Percentiles rank a stretch among this genome's conserved stretches.
Evolutionary conservation across 257 asterid genomes (phyloP).

Genomic region (Verbena officinalis): DNA sequence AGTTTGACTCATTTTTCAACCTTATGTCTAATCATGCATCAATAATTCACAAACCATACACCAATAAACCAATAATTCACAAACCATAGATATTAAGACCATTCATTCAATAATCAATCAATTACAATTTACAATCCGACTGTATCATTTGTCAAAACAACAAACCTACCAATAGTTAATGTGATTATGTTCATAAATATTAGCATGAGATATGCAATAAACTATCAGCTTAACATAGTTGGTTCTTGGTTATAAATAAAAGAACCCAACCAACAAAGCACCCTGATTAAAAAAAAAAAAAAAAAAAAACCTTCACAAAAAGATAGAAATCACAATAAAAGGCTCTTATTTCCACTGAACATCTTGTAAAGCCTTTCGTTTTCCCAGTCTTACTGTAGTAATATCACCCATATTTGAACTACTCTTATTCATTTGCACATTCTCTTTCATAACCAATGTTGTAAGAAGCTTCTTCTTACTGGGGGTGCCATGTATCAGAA

Average conservation of each 20-base stretch:
- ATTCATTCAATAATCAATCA: not conserved
- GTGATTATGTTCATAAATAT: conserved; percentile 8
- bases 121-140: not conserved
- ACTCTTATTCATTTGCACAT: conserved; percentile 39
- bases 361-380: conserved; percentile 56
- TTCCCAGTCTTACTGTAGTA: conserved; percentile 57
- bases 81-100: not conserved
- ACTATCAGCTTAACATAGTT: not conserved
- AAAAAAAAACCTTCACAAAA: not conserved
- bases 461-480: conserved; percentile 41
- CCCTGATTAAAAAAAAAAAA: no score
- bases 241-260: not conserved
- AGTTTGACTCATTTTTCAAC: no score
- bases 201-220: conserved; percentile 57
- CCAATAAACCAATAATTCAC: not conserved
- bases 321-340: no score
- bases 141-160: not conserved
- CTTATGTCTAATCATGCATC: no score
- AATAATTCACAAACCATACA: no score
- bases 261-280: not conserved
- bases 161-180: not conserved
- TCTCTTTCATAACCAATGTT: conserved; percentile 66
- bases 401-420: conserved; percentile 39
- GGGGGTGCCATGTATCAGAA: conserved; percentile 74
- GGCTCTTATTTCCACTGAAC: conserved; percentile 35